Evolutionary conservation across 176 grass and related monocot genomes (phyloP).

Genomic region (Hordeum marinum): DNA sequence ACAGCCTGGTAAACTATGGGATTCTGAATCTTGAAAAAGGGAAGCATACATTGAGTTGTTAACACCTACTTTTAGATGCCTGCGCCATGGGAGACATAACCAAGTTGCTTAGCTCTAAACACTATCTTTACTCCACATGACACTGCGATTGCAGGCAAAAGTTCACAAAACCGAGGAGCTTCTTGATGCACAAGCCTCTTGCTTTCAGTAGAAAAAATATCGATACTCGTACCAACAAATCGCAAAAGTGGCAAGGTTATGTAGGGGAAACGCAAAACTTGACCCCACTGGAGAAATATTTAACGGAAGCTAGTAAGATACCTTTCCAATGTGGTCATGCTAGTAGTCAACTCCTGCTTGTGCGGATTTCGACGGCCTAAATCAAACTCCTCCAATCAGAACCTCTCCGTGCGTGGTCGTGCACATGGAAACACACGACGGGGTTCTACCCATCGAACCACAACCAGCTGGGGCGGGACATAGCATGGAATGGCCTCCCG

Average conservation of each 20-base stretch:
- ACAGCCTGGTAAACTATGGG: neutral
- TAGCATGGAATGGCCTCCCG: no score
- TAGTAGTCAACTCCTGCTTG: conserved; percentile 25
- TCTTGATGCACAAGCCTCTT: neutral
- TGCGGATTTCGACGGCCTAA: conserved; percentile 23
- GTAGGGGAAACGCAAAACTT: conserved; percentile 6
- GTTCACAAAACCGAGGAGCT: neutral
- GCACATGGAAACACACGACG: neutral
- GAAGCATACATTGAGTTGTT: neutral
- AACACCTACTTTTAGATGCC: neutral
- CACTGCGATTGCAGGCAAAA: conserved; percentile 1
- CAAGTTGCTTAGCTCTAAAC: neutral
- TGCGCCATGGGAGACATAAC: neutral
- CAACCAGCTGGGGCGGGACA: no score
- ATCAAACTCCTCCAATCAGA: conserved; percentile 15
- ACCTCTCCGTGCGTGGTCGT: neutral
- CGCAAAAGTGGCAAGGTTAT: neutral
- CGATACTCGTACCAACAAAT: conserved; percentile 15
- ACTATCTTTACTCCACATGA: conserved; percentile 1
- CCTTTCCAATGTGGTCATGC: neutral
- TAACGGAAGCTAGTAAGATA: neutral
- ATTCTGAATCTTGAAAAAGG: neutral
- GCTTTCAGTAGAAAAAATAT: neutral
- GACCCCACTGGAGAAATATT: neutral
- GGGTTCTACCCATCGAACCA: no score